These are phyloP conservation scores for Fusarium neocosmosporiellum DNA, from an alignment of 2,329 filamentous ascomycete genomes.

Conservation along the genomic window DNA sequence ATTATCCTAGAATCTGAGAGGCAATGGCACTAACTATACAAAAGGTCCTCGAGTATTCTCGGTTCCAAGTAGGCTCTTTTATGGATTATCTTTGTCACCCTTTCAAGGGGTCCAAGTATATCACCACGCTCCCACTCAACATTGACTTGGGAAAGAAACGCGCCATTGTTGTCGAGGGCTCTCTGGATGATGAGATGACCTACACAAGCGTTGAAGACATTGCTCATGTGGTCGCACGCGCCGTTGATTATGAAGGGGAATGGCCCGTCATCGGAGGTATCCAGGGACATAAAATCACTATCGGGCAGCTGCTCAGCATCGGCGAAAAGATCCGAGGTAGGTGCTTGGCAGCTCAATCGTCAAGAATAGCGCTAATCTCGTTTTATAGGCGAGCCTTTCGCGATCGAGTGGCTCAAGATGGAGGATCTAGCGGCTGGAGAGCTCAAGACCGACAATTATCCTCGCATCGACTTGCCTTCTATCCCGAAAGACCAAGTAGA, in stretches of 20 bases:
- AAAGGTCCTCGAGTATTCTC: conserved; percentile 64
- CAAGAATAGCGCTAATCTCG: conserved; percentile 27
- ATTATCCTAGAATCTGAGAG: too few species aligned
- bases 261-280: conserved; percentile 58
- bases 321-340: conserved; percentile 55
- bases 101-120: conserved; percentile 55
- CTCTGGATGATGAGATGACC: conserved; percentile 54
- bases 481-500: conserved; percentile 38
- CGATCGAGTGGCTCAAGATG: conserved; percentile 24
- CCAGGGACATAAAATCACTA: conserved; percentile 48
- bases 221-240: conserved; percentile 51
- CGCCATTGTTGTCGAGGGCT: conserved; percentile 55
- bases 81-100: conserved; percentile 65
- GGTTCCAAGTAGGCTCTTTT: conserved; percentile 66
- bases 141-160: conserved; percentile 53
- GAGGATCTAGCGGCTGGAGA: conserved; percentile 30
- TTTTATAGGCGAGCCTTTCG: conserved; percentile 19
- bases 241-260: conserved; percentile 54
- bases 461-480: conserved; percentile 12
- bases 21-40: background rate
- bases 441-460: conserved; percentile 40
- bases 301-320: conserved; percentile 51
- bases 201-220: conserved; percentile 58
- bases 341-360: background rate
- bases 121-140: conserved; percentile 51